A percentile compares a stretch with the other conserved stretches of the same genome.
phyloP scores from a whole-genome alignment of 2,329 filamentous ascomycete genomes.

The Acephala macrosclerotiorum region DNA sequence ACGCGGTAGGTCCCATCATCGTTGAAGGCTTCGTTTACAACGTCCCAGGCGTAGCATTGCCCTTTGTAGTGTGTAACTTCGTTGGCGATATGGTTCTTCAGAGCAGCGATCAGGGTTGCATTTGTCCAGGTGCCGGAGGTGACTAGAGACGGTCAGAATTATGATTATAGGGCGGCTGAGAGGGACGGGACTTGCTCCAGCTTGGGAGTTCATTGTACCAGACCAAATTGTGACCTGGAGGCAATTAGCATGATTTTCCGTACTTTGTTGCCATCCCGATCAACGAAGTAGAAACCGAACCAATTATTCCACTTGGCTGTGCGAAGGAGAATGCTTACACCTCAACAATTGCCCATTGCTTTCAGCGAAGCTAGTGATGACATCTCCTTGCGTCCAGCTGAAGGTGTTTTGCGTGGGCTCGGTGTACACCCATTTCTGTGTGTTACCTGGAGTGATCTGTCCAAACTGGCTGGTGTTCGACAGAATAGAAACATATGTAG shows the following conservation, averaged over 20 bases:
- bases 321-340: slow-evolving; percentile 47
- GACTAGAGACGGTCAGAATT: slow-evolving; percentile 41
- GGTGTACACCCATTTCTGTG: slow-evolving; percentile 68
- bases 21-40: slow-evolving; percentile 69
- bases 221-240: slow-evolving; percentile 44
- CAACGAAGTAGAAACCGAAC: background rate
- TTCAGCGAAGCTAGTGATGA: slow-evolving; percentile 55
- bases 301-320: background rate
- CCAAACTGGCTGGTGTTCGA: slow-evolving; percentile 66
- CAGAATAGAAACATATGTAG: slow-evolving; percentile 62
- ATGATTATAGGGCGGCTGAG: too few relatives aligned
- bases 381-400: slow-evolving; percentile 64
- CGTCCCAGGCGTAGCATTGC: slow-evolving; percentile 70
- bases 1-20: slow-evolving; percentile 63
- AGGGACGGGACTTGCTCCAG: slow-evolving; percentile 47
- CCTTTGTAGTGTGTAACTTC: slow-evolving; percentile 66
- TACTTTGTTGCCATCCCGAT: slow-evolving; percentile 52
- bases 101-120: slow-evolving; percentile 60
- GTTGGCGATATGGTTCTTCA: slow-evolving; percentile 67
- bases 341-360: slow-evolving; percentile 60
- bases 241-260: background rate
- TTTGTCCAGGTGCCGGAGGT: slow-evolving; percentile 61
- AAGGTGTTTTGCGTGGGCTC: slow-evolving; percentile 65
- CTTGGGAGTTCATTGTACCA: slow-evolving; percentile 60
- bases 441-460: slow-evolving; percentile 69